phyloP scores from a whole-genome alignment of 345 rosid genomes.

The Cochlearia excelsa region DNA sequence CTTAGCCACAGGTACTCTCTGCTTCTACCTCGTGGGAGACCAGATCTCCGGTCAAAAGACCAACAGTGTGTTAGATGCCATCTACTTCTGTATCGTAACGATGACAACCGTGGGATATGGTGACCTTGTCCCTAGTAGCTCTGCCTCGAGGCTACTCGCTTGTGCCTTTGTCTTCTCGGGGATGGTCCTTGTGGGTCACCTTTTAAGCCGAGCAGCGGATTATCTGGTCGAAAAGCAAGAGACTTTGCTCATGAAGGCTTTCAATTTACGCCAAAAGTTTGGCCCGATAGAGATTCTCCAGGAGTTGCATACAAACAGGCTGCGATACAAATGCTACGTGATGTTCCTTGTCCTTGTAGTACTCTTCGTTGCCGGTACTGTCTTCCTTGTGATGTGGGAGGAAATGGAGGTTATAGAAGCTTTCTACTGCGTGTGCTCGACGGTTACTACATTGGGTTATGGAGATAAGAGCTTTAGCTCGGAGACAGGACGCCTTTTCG shows the following conservation, averaged over 20 bases:
- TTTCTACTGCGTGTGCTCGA: conserved; percentile 78
- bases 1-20: conserved; percentile 52
- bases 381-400: conserved; percentile 49
- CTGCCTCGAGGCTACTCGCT: conserved; percentile 58
- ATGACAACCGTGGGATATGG: conserved; percentile 98
- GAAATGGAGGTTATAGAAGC: conserved; percentile 48
- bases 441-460: conserved; percentile 76
- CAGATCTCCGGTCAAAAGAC: conserved; percentile 71
- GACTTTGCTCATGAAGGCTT: conserved; percentile 57
- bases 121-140: conserved; percentile 73
- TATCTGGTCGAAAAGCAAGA: conserved; percentile 89
- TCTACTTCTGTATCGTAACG: conserved; percentile 75
- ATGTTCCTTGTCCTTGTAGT: conserved; percentile 40
- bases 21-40: conserved; percentile 50
- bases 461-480: conserved; percentile 78
- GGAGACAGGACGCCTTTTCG: conserved; percentile 55
- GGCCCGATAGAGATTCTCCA: conserved; percentile 47
- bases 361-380: conserved; percentile 47
- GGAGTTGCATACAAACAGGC: conserved; percentile 51
- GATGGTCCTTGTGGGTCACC: conserved; percentile 61
- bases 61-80: conserved; percentile 57
- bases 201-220: conserved; percentile 72
- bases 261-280: conserved; percentile 41
- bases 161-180: conserved; percentile 81
- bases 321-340: conserved; percentile 54